Evolutionary conservation across 345 rosid species (phyloP), one percentile per base, ranked within the genome.

Genomic region (Jatropha curcas): DNA sequence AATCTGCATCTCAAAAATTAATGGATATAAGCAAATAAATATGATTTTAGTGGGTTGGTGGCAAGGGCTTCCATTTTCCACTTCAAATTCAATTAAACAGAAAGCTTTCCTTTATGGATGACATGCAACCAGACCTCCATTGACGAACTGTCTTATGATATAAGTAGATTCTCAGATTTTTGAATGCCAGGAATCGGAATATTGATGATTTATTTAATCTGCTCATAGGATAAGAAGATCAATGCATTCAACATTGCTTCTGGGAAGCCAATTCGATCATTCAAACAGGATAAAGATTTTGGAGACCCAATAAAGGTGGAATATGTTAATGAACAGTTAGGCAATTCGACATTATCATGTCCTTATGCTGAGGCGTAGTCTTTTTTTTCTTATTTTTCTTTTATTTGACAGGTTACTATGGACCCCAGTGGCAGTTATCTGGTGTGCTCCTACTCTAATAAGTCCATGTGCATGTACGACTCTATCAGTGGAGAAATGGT

Each of bases 381-480:
- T 37, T 58, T 48, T 76, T 24, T 50, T 79, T 69, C n/a, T n/a
- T n/a, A n/a, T n/a, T n/a, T n/a, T n/a, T n/a, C n/a, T n/a, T n/a
- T n/a, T n/a, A n/a, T n/a, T n/a, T n/a, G n/a, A 67, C 83, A 92
- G 96, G 94, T 90, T 71, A 77, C 81, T 60, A 75, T 89, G 84
- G 96, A 92, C 71, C 98, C 98, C 17, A 92, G 98, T 67, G 79
- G 89, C 82, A 86, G 84, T 73, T 92, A 83, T 81, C 66, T 92
- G 77, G 86, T 80, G 39, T 89, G 96, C 78, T 88, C 91, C 41
- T 89, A 84, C 85, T 87, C 97, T 59, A 86, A 85, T 85, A 92
- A 82, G 75, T 83, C 88, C 70, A 84, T 92, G 74, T 88, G 92
- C 81, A 56, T 90, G 71, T 84, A 87, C 53, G 91, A 92, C 76